Conservation (phyloP, 768 basidiomycete species). For the Russula virescens region DNA sequence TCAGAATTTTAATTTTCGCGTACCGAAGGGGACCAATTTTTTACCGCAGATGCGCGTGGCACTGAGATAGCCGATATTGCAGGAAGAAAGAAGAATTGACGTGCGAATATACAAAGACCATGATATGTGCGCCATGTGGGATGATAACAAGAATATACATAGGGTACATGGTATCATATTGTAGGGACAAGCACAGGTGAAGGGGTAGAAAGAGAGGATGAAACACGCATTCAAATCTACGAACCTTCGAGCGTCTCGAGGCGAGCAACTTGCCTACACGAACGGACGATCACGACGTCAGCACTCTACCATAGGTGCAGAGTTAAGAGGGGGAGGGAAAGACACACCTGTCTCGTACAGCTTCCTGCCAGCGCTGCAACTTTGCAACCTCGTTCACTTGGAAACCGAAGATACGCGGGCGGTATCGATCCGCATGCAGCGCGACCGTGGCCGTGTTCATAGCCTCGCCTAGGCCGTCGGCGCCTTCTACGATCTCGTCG, state of each 20-base stretch:
- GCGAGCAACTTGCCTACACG: slow-evolving; percentile 21
- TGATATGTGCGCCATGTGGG: not conserved
- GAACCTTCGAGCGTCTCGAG: slow-evolving; percentile 22
- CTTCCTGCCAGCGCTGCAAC: slow-evolving; percentile 94
- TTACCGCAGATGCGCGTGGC: not conserved
- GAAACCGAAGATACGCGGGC: slow-evolving; percentile 95
- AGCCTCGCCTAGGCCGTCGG: slow-evolving; percentile 53
- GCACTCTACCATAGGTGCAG: not conserved
- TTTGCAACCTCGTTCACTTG: slow-evolving; percentile 91
- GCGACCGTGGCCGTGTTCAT: slow-evolving; percentile 79
- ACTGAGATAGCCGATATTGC: not conserved
- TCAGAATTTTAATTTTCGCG: no score
- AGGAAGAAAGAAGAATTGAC: not conserved
- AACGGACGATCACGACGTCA: not conserved
- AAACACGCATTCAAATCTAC: not conserved
- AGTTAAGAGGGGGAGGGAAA: no score
- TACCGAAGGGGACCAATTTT: not conserved
- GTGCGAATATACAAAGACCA: slow-evolving; percentile 7
- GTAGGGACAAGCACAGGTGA: no score
- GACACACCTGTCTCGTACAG: slow-evolving; percentile 75
- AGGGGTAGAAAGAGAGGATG: not conserved
- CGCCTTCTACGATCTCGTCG: slow-evolving; percentile 46
- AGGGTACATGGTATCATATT: no score
- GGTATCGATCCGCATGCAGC: slow-evolving; percentile 84
- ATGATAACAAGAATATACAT: slow-evolving; percentile 1